Evolutionary conservation across 2,329 filamentous ascomycete genomes (phyloP), one percentile per base, ranked within the genome.

Genomic region (Chrysoporthe deuterocubensis): DNA sequence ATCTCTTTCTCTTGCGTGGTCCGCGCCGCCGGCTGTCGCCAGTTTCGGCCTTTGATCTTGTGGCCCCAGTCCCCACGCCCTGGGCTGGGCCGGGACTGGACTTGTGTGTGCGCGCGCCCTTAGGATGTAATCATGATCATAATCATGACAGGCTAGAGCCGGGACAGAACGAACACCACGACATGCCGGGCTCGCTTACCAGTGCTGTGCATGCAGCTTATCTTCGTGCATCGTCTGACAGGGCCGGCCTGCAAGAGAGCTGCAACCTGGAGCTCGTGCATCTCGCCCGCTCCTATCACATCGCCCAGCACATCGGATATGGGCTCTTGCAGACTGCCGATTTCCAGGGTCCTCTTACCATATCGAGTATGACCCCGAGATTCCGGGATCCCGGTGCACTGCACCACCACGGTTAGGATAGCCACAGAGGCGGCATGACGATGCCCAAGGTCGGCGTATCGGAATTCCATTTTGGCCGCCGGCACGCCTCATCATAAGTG

Each of bases 271-370:
- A 26, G 26, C 26, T 43, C n/a, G 40, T 14, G 37, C 42, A 48
- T 46, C 21, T 40, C 56, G 40, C 26, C 46, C 14, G 44, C 11
- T 26, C 52, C 52, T 57, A 57, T 57, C 42, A 64, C 21, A 48
- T 40, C 26, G 7, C 18, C 40, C 42, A 46, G 62, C 62, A 57
- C 42, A 26, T 64, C 52, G 62, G 50, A 48, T n/a, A 57, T 56
- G 43, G 16, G 16, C 32, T 48, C 21, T 48, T 37, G 26, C 50
- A 34, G 16, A 58, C 26, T 42, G 6, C 62, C 62, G 62, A 64
- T 46, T 50, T 48, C 44, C 42, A 64, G 62, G 62, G 62, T 58
- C 62, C 52, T 48, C 11, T 58, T 64, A 16, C 52, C 48, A 18
- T 26, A 54, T 64, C 37, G 50, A 64, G 62, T 56, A 57, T 14